Evolutionary conservation across 768 basidiomycete genomes (phyloP).

Genomic region (Naematelia aurantialba): DNA sequence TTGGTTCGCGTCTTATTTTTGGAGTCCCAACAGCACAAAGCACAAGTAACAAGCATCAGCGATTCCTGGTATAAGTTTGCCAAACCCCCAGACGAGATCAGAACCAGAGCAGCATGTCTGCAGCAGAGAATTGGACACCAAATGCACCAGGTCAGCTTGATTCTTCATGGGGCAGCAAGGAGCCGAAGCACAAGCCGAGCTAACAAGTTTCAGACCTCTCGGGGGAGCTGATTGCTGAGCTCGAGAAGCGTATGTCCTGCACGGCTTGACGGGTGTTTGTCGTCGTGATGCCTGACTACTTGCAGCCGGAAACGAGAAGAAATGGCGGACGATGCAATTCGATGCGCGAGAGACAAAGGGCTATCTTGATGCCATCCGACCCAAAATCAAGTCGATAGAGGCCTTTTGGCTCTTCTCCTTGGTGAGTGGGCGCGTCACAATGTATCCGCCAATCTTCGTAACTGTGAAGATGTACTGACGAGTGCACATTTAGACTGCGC

Average conservation of each 20-base stretch:
- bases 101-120: background rate
- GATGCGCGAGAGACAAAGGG: slow-evolving; percentile 18
- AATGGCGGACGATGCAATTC: slow-evolving; percentile 18
- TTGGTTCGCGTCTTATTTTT: background rate
- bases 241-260: slow-evolving; percentile 24
- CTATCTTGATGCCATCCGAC: slow-evolving; percentile 20
- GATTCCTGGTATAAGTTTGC: too few species aligned
- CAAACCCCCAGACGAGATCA: too few species aligned
- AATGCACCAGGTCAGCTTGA: background rate
- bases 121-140: background rate
- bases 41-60: too few species aligned
- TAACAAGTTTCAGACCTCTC: slow-evolving; percentile 15
- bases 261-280: background rate
- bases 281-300: background rate
- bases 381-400: slow-evolving; percentile 32
- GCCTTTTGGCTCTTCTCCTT: slow-evolving; percentile 44
- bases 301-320: slow-evolving; percentile 24
- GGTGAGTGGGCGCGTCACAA: slow-evolving; percentile 16
- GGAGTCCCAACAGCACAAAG: background rate
- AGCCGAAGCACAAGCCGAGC: slow-evolving; percentile 2
- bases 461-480: slow-evolving; percentile 2
- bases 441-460: background rate
- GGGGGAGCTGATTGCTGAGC: slow-evolving; percentile 14
- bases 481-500: background rate
- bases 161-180: background rate